Evolutionary conservation across 2,329 filamentous ascomycete genomes (phyloP).

Genomic region (Trichoderma sp.): DNA sequence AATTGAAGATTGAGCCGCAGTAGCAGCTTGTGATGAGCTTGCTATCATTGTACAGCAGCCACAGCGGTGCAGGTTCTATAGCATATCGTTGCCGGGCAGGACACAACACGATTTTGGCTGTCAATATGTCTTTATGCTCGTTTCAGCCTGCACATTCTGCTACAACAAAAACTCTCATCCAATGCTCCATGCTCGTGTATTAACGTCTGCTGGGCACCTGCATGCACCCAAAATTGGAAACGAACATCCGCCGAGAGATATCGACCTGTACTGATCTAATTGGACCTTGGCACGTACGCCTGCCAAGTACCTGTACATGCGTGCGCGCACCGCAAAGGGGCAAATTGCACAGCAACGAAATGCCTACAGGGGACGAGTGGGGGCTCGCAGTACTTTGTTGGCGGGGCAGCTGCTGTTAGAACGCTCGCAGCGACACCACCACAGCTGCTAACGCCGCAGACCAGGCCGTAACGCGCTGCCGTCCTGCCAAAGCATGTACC

Average conservation of each 20-base stretch:
- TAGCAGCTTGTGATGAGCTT: background rate
- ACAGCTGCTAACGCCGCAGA: background rate
- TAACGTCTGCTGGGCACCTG: background rate
- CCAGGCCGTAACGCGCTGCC: too few species aligned
- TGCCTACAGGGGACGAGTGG: slow-evolving; percentile 14
- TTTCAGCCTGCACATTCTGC: background rate
- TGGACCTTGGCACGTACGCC: background rate
- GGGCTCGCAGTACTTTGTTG: slow-evolving; percentile 10
- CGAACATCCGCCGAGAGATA: background rate
- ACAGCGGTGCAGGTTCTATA: background rate
- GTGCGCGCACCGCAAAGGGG: slow-evolving; percentile 16
- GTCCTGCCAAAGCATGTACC: background rate
- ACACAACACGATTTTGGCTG: too few species aligned
- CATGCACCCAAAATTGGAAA: background rate
- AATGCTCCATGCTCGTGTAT: background rate
- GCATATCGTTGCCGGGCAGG: background rate
- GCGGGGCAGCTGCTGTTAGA: slow-evolving; percentile 24
- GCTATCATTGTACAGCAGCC: slow-evolving; percentile 21
- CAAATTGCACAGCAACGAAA: slow-evolving; percentile 11
- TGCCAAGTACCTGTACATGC: background rate
- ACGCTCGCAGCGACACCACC: background rate
- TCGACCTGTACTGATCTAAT: background rate
- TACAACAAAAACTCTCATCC: background rate
- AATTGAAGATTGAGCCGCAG: background rate
- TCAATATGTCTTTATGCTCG: too few species aligned